Evolutionary conservation across 2,329 filamentous ascomycete species (phyloP).

Genomic region (Diaporthe vexans): DNA sequence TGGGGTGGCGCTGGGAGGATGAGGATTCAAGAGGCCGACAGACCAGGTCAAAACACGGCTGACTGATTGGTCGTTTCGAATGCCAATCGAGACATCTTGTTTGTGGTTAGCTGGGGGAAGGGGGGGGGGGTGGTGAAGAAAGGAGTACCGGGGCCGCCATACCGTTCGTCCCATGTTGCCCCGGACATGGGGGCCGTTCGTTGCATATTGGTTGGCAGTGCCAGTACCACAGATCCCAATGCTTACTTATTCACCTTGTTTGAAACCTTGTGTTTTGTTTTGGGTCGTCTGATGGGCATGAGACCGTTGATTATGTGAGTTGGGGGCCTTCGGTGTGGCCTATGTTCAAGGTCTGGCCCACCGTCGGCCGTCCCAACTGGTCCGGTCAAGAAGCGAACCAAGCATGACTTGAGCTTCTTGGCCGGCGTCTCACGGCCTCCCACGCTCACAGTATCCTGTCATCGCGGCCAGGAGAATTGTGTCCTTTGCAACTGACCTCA

Average conservation of each 20-base stretch:
- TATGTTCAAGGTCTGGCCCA: not conserved
- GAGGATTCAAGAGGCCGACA: not conserved
- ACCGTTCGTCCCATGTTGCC: not conserved
- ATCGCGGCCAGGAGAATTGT: not conserved
- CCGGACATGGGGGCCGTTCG: not conserved
- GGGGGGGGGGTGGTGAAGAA: too few species aligned
- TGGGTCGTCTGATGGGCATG: not conserved
- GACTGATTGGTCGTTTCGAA: slow-evolving; percentile 1
- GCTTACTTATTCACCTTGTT: not conserved
- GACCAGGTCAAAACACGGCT: not conserved
- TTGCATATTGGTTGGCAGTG: slow-evolving; percentile 16
- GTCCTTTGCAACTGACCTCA: not conserved
- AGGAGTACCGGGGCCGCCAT: not conserved
- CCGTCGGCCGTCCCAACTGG: not conserved
- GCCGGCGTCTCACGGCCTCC: not conserved
- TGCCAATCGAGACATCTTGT: not conserved
- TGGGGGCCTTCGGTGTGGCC: not conserved
- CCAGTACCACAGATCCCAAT: not conserved
- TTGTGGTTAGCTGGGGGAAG: slow-evolving; percentile 23
- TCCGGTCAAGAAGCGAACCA: slow-evolving; percentile 2
- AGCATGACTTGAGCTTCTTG: slow-evolving; percentile 4
- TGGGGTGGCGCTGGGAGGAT: not conserved
- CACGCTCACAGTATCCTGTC: not conserved
- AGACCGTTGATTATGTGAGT: slow-evolving; percentile 13
- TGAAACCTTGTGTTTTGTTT: slow-evolving; percentile 14